Base-by-base conservation (phyloP, 106 monocot species). In the Acanthochlamys bracteata region DNA sequence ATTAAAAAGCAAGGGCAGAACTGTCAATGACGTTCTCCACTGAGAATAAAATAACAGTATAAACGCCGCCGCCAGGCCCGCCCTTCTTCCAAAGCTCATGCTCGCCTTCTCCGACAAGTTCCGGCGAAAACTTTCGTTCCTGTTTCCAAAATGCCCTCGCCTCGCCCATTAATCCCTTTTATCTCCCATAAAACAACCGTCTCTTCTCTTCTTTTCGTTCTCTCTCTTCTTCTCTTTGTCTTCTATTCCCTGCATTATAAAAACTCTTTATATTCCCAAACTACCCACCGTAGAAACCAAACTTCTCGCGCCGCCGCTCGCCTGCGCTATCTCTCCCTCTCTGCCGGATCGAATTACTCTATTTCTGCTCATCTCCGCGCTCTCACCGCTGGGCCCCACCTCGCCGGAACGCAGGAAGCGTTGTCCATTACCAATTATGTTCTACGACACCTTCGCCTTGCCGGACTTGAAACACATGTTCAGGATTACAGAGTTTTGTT, bases 331-430 rank as follows among this genome's bases (percentile, higher is more conserved):
- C 73, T 83, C 60, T 69, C 83, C 25, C 64, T 68, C 61, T 74
- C 73, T 74, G 0, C 53, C 39, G 43, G 62, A 40, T 73, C 92
- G 40, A 88, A 88, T 79, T 25, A 70, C 73, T 74, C 88, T 65
- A 73, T 93, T 68, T 72, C 88, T 53, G 55, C 72, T 68, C 85
- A 93, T 75, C 84, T 93, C 53, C 73, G 68, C 9, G 39, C 63
- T 33, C 82, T 93, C 63, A 88, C 92, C 66, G 68, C 49, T 66
- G 27, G 54, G 11, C 84, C 92, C 24, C 92, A 93, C 80, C 82
- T 88, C 59, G 92, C 92, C 59, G 92, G 92, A 13, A 93, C 92
- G 16, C 71, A 74, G 19, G 24, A 69, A 16, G 71, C 82, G 20
- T 22, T 64, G 54, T 10, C 73, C 39, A 56, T 71, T 25, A 67